Conservation (phyloP, 2,329 filamentous ascomycete genomes). For the Ophiostoma tasmaniense region DNA sequence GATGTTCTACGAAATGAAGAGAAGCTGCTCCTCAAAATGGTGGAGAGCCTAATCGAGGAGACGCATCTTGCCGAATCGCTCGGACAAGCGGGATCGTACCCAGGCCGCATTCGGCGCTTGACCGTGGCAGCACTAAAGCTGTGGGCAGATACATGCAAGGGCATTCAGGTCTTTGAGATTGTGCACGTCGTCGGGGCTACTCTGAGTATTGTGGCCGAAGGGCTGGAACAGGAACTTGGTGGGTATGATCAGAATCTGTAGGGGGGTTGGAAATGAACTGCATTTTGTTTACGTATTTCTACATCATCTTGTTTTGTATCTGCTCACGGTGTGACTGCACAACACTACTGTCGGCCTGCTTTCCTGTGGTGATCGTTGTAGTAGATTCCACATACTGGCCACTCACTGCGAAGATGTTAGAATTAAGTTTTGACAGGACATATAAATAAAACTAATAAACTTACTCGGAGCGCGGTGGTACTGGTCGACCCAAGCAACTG, state of each 20-base stretch:
- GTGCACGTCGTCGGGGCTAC: conserved; percentile 8
- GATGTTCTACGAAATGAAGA: conserved; percentile 5
- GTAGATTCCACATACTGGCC: neutral
- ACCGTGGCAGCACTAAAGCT: conserved; percentile 4
- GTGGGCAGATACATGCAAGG: conserved; percentile 6
- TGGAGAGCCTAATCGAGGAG: conserved; percentile 8
- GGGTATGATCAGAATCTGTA: neutral
- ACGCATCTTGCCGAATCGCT: conserved; percentile 8
- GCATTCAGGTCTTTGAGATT: conserved; percentile 9
- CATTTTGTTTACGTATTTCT: too few relatives aligned
- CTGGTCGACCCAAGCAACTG: neutral
- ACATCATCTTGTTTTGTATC: neutral
- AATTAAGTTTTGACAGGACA: neutral
- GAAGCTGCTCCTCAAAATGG: conserved; percentile 6
- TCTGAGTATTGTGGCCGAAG: conserved; percentile 4
- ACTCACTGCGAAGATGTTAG: neutral
- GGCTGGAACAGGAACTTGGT: neutral
- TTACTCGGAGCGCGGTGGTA: neutral
- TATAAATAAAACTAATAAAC: neutral
- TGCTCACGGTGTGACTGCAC: neutral
- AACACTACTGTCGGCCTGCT: neutral
- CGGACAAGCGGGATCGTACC: neutral
- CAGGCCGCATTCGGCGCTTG: neutral
- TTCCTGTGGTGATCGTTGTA: neutral
- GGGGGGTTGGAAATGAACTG: neutral